phyloP scores from a whole-genome alignment of 2,329 filamentous ascomycete species.

The Trichoderma polysporum region DNA sequence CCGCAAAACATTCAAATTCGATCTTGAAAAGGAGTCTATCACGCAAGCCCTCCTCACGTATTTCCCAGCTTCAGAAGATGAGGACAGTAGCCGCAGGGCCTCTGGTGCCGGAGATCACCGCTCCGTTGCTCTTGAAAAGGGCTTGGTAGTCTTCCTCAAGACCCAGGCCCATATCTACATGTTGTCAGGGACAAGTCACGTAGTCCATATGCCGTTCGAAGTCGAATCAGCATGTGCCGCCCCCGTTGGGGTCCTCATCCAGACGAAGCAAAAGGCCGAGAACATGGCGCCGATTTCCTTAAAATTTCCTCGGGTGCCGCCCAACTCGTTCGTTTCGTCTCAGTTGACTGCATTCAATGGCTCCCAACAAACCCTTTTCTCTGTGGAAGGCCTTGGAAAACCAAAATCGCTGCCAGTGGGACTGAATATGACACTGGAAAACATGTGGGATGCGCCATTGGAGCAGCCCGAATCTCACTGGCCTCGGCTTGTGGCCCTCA shows the following conservation, averaged over 20 bases:
- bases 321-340: constrained; percentile 78
- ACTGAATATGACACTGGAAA: constrained; percentile 55
- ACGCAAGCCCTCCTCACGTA: constrained; percentile 82
- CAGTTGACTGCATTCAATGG: constrained; percentile 57
- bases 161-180: constrained; percentile 94
- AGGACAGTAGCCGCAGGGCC: constrained; percentile 23
- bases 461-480: constrained; percentile 59
- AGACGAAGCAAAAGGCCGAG: constrained; percentile 66
- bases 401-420: constrained; percentile 55
- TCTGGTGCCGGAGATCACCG: constrained; percentile 14
- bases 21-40: constrained; percentile 81
- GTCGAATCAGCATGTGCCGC: constrained; percentile 83
- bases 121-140: constrained; percentile 52
- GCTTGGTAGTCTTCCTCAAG: constrained; percentile 86
- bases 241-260: constrained; percentile 79
- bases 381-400: constrained; percentile 55
- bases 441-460: constrained; percentile 56
- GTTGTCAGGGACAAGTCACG: constrained; percentile 80
- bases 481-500: constrained; percentile 78
- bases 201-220: constrained; percentile 92
- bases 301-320: constrained; percentile 63
- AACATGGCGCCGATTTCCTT: constrained; percentile 52
- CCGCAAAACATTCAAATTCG: constrained; percentile 81
- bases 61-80: constrained; percentile 62
- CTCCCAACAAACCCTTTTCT: constrained; percentile 55